Conservation (phyloP, 192 early-diverging fungal species). For the Entomortierella beljakovae region DNA sequence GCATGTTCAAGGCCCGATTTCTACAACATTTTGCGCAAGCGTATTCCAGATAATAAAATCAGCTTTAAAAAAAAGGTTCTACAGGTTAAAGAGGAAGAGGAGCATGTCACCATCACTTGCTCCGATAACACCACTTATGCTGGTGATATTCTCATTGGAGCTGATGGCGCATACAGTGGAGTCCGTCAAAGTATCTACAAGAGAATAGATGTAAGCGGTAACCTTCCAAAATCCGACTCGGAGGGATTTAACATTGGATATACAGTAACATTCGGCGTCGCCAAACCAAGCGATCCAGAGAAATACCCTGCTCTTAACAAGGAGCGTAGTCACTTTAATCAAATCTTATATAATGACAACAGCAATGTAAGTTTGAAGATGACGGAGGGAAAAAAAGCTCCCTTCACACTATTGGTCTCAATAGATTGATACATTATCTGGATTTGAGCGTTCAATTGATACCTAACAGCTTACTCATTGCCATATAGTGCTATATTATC, state of each 20-base stretch:
- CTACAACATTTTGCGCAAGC: not conserved
- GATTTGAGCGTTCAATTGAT: too few species aligned
- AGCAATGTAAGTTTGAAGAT: too few species aligned
- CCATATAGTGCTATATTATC: not conserved
- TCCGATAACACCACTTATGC: conserved; percentile 1
- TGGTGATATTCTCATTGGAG: not conserved
- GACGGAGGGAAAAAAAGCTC: too few species aligned
- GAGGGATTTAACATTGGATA: not conserved
- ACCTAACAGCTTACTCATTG: too few species aligned
- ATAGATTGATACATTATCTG: too few species aligned
- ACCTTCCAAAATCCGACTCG: not conserved
- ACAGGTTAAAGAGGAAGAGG: not conserved
- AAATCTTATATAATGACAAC: too few species aligned
- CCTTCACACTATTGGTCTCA: too few species aligned
- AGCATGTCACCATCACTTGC: not conserved
- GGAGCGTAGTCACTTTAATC: too few species aligned
- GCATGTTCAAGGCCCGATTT: not conserved
- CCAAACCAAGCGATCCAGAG: too few species aligned
- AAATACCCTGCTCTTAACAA: too few species aligned
- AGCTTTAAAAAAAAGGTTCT: conserved; percentile 1
- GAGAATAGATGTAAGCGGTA: not conserved
- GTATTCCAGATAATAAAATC: conserved; percentile 1
- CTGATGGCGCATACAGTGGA: not conserved
- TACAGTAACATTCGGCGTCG: too few species aligned
- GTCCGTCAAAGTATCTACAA: conserved; percentile 8